Evolutionary conservation across 257 asterid genomes (phyloP).

Genomic region (Ballota nigra): DNA sequence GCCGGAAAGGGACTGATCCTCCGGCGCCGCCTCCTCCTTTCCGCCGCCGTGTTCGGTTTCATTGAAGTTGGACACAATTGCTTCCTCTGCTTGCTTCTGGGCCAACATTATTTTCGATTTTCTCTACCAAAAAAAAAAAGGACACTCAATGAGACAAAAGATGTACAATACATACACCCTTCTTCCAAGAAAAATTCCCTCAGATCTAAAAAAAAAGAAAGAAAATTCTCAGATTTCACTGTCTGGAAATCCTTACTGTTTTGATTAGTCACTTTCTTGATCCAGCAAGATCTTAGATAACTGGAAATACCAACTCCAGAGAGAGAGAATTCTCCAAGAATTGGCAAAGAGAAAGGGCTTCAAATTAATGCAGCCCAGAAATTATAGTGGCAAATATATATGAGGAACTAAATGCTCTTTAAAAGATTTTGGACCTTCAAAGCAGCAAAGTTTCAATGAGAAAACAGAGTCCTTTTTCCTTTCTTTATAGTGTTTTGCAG

Average conservation of each 20-base stretch:
- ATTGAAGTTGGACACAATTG: conserved; percentile 45
- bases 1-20: conserved; percentile 33
- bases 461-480: conserved; percentile 19
- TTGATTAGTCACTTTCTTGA: conserved; percentile 28
- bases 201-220: conserved; percentile 29
- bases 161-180: neutral
- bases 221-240: conserved; percentile 20
- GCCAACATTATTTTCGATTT: conserved; percentile 44
- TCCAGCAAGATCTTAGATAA: conserved; percentile 22
- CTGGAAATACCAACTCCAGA: conserved; percentile 10
- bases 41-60: conserved; percentile 40
- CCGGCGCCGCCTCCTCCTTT: conserved; percentile 33
- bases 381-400: neutral
- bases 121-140: neutral
- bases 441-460: conserved; percentile 21
- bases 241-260: conserved; percentile 20
- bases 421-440: conserved; percentile 20
- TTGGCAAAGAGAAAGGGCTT: neutral
- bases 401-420: conserved; percentile 15
- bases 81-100: conserved; percentile 75
- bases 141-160: conserved; percentile 34
- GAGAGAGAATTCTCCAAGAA: neutral
- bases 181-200: conserved; percentile 31
- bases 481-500: conserved; percentile 22
- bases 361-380: conserved; percentile 28